Conservation (phyloP, 176 grass and related monocot species). For the Elaeis guineensis region DNA sequence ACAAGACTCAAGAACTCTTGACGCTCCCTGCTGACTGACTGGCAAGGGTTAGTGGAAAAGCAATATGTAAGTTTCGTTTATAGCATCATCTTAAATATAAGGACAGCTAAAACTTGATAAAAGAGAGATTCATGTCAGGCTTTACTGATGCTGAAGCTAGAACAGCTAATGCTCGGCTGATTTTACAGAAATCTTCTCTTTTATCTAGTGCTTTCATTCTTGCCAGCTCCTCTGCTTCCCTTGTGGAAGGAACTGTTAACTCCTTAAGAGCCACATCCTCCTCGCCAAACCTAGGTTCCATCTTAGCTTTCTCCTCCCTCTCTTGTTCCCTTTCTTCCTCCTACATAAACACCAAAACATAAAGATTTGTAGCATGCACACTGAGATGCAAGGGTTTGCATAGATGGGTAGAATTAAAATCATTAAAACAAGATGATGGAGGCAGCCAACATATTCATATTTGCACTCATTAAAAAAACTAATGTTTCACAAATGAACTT, state of each 20-base stretch:
- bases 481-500: no score
- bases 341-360: conserved; percentile 10
- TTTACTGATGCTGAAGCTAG: conserved; percentile 91
- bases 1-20: conserved; percentile 92
- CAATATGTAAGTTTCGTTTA: no score
- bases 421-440: no score
- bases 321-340: conserved; percentile 73
- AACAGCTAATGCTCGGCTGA: conserved; percentile 75
- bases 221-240: conserved; percentile 59
- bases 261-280: conserved; percentile 86
- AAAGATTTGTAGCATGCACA: no score
- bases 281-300: conserved; percentile 22
- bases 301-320: conserved; percentile 51
- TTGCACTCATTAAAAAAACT: no score
- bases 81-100: no score
- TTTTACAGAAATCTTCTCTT: conserved; percentile 55
- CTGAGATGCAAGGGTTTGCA: no score
- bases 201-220: conserved; percentile 51
- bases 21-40: conserved; percentile 84
- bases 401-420: no score
- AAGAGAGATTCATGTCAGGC: conserved; percentile 17
- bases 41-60: conserved; percentile 18
- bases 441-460: no score
- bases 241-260: conserved; percentile 57
- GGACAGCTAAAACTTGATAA: conserved; percentile 2